Evolutionary conservation across 306 rosid species (phyloP).

Genomic region (Acacia acuminata): DNA sequence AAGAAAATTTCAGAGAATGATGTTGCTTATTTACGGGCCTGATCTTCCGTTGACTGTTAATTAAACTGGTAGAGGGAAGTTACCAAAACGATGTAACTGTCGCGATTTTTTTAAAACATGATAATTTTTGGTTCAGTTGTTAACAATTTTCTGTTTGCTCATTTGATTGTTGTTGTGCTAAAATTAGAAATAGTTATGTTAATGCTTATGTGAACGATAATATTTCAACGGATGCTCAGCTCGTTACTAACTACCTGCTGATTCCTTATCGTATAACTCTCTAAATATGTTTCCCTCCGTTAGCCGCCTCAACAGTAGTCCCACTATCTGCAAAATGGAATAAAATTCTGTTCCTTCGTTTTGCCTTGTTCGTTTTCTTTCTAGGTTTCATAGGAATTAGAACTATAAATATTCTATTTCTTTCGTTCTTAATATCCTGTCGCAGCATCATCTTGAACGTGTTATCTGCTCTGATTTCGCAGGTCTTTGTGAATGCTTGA

Average conservation of each 20-base stretch:
- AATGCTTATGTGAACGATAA: conserved; percentile 6
- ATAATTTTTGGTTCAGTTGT: conserved; percentile 29
- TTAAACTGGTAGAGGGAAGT: conserved; percentile 12
- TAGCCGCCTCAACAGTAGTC: conserved; percentile 23
- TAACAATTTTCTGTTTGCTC: conserved; percentile 41
- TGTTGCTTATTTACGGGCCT: neutral
- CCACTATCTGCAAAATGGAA: conserved; percentile 5
- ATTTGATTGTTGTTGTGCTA: conserved; percentile 28
- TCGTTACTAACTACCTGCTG: conserved; percentile 23
- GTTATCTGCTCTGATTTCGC: conserved; percentile 20
- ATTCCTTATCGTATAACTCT: conserved; percentile 1
- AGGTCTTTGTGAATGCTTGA: conserved; percentile 29
- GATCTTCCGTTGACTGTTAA: neutral
- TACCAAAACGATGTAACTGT: conserved; percentile 1
- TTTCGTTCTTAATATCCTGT: conserved; percentile 18
- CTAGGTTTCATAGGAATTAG: conserved; percentile 9
- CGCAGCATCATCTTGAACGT: conserved; percentile 20
- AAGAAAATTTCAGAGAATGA: conserved; percentile 23
- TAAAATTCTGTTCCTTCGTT: conserved; percentile 14
- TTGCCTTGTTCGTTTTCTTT: conserved; percentile 20
- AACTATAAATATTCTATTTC: neutral
- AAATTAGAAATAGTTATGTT: conserved; percentile 20
- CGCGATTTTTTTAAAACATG: conserved; percentile 32
- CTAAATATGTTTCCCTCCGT: neutral
- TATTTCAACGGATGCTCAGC: conserved; percentile 16